Percentiles rank a stretch among this genome's conserved stretches.
Evolutionary conservation across 306 rosid species (phyloP).

Genomic region (Albizia julibrissin): DNA sequence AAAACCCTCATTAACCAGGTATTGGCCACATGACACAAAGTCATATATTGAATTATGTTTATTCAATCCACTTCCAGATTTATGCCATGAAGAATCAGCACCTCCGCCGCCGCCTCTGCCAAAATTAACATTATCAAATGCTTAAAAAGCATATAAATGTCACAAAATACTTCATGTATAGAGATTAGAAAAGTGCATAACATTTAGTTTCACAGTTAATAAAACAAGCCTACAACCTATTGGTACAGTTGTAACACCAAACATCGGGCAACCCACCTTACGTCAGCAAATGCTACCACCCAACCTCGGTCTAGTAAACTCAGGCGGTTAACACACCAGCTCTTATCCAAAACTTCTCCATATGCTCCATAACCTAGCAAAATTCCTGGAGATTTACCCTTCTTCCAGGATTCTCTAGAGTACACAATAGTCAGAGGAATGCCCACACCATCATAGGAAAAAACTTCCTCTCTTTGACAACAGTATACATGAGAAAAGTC

Average conservation of each 20-base stretch:
- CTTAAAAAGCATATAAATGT: slow-evolving; percentile 1
- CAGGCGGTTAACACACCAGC: slow-evolving; percentile 82
- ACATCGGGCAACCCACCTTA: slow-evolving; percentile 58
- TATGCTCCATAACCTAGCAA: slow-evolving; percentile 93
- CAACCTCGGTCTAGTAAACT: slow-evolving; percentile 94
- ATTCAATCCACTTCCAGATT: slow-evolving; percentile 64
- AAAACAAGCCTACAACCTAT: slow-evolving; percentile 11
- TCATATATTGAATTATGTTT: slow-evolving; percentile 79
- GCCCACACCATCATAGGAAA: slow-evolving; percentile 65
- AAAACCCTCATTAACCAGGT: slow-evolving; percentile 65
- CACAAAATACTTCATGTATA: slow-evolving; percentile 15
- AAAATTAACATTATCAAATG: slow-evolving; percentile 26
- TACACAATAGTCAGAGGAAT: slow-evolving; percentile 82
- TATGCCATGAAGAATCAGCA: slow-evolving; percentile 75
- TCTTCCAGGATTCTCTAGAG: slow-evolving; percentile 63
- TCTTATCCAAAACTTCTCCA: slow-evolving; percentile 80
- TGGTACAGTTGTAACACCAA: not conserved
- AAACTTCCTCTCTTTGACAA: slow-evolving; percentile 70
- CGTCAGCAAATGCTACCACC: slow-evolving; percentile 92
- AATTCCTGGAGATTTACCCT: slow-evolving; percentile 74
- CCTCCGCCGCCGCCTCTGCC: slow-evolving; percentile 88
- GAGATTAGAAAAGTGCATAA: slow-evolving; percentile 15
- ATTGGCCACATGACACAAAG: slow-evolving; percentile 76
- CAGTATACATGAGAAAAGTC: slow-evolving; percentile 66
- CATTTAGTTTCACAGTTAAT: slow-evolving; percentile 14